Conservation (phyloP, 768 basidiomycete genomes). For the Pleurotus cornucopiae region DNA sequence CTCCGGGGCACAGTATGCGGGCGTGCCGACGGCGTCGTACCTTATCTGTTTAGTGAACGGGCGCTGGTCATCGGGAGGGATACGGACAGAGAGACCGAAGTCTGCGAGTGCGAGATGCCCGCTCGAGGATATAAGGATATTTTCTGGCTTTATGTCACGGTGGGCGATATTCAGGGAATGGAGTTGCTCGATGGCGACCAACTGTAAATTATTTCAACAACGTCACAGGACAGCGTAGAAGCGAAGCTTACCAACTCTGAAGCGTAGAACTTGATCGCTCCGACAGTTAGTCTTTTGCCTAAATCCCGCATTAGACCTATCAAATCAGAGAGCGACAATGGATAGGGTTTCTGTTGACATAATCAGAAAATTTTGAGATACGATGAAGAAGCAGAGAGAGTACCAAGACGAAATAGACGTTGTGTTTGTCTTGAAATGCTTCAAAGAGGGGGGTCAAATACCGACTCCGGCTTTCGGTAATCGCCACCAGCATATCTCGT, state of each 20-base stretch:
- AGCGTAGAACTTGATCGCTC: not conserved
- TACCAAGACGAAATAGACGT: not conserved
- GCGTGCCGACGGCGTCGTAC: not conserved
- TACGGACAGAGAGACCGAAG: slow-evolving; percentile 22
- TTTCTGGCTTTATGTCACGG: slow-evolving; percentile 32
- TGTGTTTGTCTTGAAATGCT: not conserved
- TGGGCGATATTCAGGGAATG: slow-evolving; percentile 26
- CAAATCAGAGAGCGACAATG: not conserved
- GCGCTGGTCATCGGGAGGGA: not conserved
- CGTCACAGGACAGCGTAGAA: too few species aligned
- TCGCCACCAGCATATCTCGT: not conserved
- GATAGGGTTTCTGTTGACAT: not conserved
- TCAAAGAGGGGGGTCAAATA: not conserved
- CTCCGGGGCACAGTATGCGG: not conserved
- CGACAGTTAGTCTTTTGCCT: not conserved
- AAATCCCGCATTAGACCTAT: not conserved
- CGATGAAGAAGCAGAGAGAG: not conserved
- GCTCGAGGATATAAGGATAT: slow-evolving; percentile 24
- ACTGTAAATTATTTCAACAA: slow-evolving; percentile 10
- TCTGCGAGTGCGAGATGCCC: slow-evolving; percentile 26
- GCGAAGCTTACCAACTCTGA: not conserved
- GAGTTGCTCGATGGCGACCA: slow-evolving; percentile 24
- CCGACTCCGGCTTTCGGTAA: not conserved
- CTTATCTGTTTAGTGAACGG: not conserved
- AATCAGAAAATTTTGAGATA: not conserved